Base-by-base conservation (phyloP, 1,284 basidiomycete genomes). In the Mycena sp. region DNA sequence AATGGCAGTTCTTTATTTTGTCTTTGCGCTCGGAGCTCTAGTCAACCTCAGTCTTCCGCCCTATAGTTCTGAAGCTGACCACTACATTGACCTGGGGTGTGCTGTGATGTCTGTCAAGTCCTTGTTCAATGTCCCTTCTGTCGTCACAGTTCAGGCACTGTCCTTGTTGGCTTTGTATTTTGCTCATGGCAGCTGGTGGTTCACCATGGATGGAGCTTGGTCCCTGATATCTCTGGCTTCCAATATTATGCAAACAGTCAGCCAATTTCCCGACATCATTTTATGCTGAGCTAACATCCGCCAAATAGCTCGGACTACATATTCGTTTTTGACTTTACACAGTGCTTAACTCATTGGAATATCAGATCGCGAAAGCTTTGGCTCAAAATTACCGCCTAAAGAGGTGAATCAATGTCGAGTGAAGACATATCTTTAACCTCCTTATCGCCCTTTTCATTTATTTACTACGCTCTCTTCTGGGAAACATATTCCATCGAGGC, bases 121-220 rank as follows among this genome's bases (percentile, higher is more conserved):
- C 16, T 43, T 66, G 1, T 67, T 65, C 28, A 62, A 61, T n/a
- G 43, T 30, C 9, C 48, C 52, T 14, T 44, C 45, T 1, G 56
- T 62, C 23, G 48, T 55, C 10, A 69, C 65, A 7, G 66, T 70
- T 2, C 65, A 66, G 37, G 61, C 56, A 30, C 35, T 68, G 53
- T 17, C 58, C 16, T 41, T 71, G 40, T 6, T 70, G 21, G 60
- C 68, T 14, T 30, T 51, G 14, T 71, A 68, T 48, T 67, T 65
- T 16, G 60, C 51, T 6, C 60, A 64, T 17, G 68, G 66, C 25
- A 67, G 68, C 23, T 38, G 56, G 29, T 40, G 64, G 44, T 69
- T 77, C 62, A 70, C 72, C 3, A 61, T 77, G 49, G 78, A 80
- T 46, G 76, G 73, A 49, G 75, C 77, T 1, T 80, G 76, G 77